Evolutionary conservation across 768 basidiomycete genomes (phyloP).

Genomic region (Kwoniella europaea): DNA sequence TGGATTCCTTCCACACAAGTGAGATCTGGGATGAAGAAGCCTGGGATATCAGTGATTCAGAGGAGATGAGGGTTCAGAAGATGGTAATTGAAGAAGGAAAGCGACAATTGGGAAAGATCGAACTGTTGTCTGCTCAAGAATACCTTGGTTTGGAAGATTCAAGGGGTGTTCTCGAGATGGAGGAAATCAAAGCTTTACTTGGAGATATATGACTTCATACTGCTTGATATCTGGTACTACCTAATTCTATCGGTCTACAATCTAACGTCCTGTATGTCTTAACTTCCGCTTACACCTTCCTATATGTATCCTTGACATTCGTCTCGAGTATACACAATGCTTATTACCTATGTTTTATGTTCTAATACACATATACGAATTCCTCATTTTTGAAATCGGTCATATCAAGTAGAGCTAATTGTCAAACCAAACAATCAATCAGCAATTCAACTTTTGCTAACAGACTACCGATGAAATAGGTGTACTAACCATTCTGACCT

Average conservation of each 20-base stretch:
- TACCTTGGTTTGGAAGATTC: too few species aligned
- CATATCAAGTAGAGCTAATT: conserved; percentile 27
- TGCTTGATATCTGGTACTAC: background rate
- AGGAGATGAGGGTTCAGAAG: too few species aligned
- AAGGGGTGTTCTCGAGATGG: background rate
- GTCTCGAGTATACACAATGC: background rate
- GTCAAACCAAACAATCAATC: background rate
- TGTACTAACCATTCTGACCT: conserved; percentile 27
- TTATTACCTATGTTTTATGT: background rate
- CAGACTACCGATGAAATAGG: too few species aligned
- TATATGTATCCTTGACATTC: background rate
- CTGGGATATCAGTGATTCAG: too few species aligned
- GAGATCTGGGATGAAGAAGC: too few species aligned
- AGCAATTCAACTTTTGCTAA: background rate
- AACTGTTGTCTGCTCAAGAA: background rate
- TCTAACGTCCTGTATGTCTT: background rate
- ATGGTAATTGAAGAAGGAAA: background rate
- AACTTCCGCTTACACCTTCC: background rate
- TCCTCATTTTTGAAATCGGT: conserved; percentile 38
- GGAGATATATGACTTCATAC: background rate
- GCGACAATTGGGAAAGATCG: background rate
- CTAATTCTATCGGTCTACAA: background rate
- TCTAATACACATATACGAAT: conserved; percentile 28
- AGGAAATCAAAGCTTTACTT: background rate
- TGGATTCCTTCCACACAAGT: too few species aligned